Base-by-base conservation (phyloP, 192 early-diverging fungal genomes). In the Entomortierella lignicola region DNA sequence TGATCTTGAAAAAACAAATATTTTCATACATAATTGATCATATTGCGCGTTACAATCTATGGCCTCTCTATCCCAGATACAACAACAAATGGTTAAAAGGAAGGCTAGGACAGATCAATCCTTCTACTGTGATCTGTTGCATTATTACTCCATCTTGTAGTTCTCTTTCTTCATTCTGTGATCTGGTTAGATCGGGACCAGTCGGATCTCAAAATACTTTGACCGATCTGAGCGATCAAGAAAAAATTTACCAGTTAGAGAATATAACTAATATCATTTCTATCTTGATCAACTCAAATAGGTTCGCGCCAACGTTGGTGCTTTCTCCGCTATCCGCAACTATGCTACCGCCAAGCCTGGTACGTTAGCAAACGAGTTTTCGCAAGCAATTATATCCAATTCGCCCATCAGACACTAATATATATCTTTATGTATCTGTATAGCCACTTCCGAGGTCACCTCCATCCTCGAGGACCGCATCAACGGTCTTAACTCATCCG, bases 391-490 rank as follows among this genome's bases (percentile, higher is more conserved):
- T n/a, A n/a, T n/a, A n/a, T n/a, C n/a, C n/a, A n/a, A n/a, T n/a
- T n/a, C n/a, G n/a, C n/a, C n/a, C 44, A 47, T 34, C 21, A 4
- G 27, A 30, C 52, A 31, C 37, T 61, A 47, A 25, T 4, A 61
- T 8, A 37, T 7, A 0, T 29, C 21, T 63, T 18, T 27, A 7
- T 51, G 30, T 32, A 50, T 18, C 15, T 4, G 4, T 37, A 63
- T 70, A 84, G 90, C 88, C 61, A 92, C 97, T 73, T 92, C 96
- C 42, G 98, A 99, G 89, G 95, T 99, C 37, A 95, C 96, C 77
- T 96, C 93, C 66, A 98, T 99, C 84, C 92, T 99, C 52, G 98
- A 99, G 89, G 90, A 97, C 86, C 92, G 98, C 75, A 99, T 99
- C 83, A 89, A 94, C 60, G 96, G 98, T 63, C 87, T 92, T 62